Conservation (phyloP, 352 stramenopile genomes). For the Phytopythium cucurbitacearum region DNA sequence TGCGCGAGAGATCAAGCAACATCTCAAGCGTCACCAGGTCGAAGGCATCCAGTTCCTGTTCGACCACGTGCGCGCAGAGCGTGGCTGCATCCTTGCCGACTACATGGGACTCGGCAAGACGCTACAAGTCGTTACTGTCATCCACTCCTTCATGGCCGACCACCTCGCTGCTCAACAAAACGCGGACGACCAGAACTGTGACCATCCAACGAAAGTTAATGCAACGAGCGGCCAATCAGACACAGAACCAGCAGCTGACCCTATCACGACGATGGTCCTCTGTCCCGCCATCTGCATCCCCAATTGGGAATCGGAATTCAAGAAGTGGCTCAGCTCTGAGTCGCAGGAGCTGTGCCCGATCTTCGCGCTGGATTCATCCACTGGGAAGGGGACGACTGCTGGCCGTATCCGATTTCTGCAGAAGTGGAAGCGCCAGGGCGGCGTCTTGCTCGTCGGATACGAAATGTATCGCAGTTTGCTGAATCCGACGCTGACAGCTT, state of each 20-base stretch:
- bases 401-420: slow-evolving; percentile 57
- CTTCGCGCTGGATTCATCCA: slow-evolving; percentile 55
- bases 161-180: slow-evolving; percentile 16
- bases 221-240: neutral
- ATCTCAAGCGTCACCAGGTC: slow-evolving; percentile 77
- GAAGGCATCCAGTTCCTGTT: slow-evolving; percentile 72
- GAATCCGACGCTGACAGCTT: slow-evolving; percentile 47
- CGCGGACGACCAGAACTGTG: neutral
- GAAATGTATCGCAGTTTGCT: slow-evolving; percentile 87
- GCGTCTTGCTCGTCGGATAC: slow-evolving; percentile 85
- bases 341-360: slow-evolving; percentile 51
- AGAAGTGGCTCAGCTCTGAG: slow-evolving; percentile 91
- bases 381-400: slow-evolving; percentile 44
- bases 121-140: slow-evolving; percentile 80
- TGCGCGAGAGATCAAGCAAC: slow-evolving; percentile 65
- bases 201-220: neutral
- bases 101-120: slow-evolving; percentile 91
- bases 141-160: slow-evolving; percentile 78
- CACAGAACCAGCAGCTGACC: slow-evolving; percentile 4
- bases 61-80: slow-evolving; percentile 37
- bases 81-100: slow-evolving; percentile 85
- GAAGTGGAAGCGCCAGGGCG: slow-evolving; percentile 69
- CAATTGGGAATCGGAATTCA: slow-evolving; percentile 97
- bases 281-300: slow-evolving; percentile 95
- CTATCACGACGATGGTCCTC: slow-evolving; percentile 84